Percentiles rank a stretch among this genome's conserved stretches.
Evolutionary conservation across 2,329 filamentous ascomycete genomes (phyloP).

Genomic region (Trichoderma afroharzianum): DNA sequence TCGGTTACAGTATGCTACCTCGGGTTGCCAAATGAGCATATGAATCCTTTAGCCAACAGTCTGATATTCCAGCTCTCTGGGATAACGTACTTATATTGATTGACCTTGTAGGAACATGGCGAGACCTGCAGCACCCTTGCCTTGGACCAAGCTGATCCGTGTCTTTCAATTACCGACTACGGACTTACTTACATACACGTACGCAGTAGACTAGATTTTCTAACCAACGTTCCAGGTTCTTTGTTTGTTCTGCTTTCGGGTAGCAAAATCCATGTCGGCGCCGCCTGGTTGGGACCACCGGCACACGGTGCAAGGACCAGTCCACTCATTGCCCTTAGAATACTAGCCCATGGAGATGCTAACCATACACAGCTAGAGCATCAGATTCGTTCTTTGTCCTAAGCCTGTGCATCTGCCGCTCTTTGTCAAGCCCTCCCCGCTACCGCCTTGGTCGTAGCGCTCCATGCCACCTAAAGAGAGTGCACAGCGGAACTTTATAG

Average conservation of each 20-base stretch:
- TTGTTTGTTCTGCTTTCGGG: background rate
- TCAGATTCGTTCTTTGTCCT: background rate
- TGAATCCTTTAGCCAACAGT: background rate
- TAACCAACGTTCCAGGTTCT: background rate
- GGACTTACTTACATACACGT: background rate
- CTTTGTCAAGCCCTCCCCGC: constrained; percentile 7
- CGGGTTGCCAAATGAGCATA: background rate
- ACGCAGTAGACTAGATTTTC: background rate
- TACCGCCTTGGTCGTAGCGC: background rate
- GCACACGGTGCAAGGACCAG: constrained; percentile 1
- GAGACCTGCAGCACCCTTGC: background rate
- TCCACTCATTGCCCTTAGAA: background rate
- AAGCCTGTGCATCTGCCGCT: constrained; percentile 11
- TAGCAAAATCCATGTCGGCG: background rate
- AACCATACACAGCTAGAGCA: background rate
- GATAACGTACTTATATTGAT: background rate
- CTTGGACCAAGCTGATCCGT: background rate
- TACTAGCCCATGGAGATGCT: background rate
- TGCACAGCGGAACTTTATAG: background rate
- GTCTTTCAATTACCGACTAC: background rate
- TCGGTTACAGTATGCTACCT: too few relatives aligned
- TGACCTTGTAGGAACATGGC: background rate
- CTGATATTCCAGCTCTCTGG: background rate
- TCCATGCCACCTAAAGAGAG: background rate
- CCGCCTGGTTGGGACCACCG: background rate